phyloP scores from a whole-genome alignment of 1,139 yeast genomes.

The Hyphopichia fennica region DNA sequence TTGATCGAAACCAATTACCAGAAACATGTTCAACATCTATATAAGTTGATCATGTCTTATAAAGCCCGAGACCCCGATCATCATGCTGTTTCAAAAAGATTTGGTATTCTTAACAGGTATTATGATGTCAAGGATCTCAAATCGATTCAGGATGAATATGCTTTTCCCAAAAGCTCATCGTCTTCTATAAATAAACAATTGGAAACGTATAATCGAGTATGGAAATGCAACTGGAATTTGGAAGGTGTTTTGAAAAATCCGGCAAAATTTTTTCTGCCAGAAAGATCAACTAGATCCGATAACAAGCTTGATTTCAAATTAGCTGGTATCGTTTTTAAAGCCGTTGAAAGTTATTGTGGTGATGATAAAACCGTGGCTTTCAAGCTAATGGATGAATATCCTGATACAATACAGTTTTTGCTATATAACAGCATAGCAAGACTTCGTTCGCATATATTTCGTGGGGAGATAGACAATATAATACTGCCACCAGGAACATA shows the following conservation, averaged over 20 bases:
- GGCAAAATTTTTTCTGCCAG: neutral
- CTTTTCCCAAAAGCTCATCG: conserved; percentile 3
- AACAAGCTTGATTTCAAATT: conserved; percentile 7
- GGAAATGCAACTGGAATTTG: neutral
- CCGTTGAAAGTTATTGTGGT: conserved; percentile 17
- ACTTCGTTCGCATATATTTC: conserved; percentile 20
- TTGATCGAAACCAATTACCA: conserved; percentile 26
- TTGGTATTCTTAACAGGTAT: conserved; percentile 25
- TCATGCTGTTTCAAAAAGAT: conserved; percentile 15
- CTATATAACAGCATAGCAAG: conserved; percentile 19
- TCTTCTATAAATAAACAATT: conserved; percentile 9
- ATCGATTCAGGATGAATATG: conserved; percentile 7
- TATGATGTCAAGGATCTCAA: conserved; percentile 21
- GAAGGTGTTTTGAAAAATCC: neutral
- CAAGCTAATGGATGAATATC: conserved; percentile 31
- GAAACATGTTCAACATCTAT: conserved; percentile 24
- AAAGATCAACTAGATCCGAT: neutral
- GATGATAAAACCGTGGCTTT: conserved; percentile 18
- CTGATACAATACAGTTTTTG: conserved; percentile 33
- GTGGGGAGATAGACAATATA: conserved; percentile 21
- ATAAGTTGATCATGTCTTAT: conserved; percentile 22
- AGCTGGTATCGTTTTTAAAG: conserved; percentile 15
- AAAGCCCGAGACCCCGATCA: conserved; percentile 14
- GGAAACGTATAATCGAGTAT: conserved; percentile 6
- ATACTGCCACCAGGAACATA: conserved; percentile 19